Evolutionary conservation across 805 yeast genomes (phyloP), one percentile per base, ranked within the genome.

Genomic region (Zygoascus bituminiphila): DNA sequence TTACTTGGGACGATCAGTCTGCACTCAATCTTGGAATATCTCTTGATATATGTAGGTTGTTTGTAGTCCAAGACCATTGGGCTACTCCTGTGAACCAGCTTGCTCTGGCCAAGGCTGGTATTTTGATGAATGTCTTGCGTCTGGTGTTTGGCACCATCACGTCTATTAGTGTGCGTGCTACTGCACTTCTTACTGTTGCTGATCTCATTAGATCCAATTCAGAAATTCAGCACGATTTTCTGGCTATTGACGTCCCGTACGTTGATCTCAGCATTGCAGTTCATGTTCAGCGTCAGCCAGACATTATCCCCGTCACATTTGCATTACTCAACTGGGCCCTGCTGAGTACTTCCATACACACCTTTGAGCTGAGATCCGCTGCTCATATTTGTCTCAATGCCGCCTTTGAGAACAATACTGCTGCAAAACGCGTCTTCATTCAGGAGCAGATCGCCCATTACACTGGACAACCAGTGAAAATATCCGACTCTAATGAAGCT

Each of bases 191-290:
- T 4, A 79, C 95, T 0, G 79, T 87, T 1, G 88, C 94, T 1
- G 91, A 83, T 53, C 69, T 89, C 26, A 82, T 93, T 3, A 67
- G 81, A 43, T 75, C 79, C 25, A 88, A 88, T 61, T 64, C 72
- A 2, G 76, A 71, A 1, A 74, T 84, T 29, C 98, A 93, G 63
- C 67, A 69, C 12, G 78, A 78, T 50, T 83, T 91, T 57, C 73
- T 88, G 1, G 80, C 79, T 47, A 81, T 91, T 12, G 98, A 93
- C 63, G 96, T 93, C 6, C 98, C 98, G 0, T 87, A 82, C 60
- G 72, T 89, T 48, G 97, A 88, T 59, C 88, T 96, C 9, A 71
- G 82, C 4, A 58, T 78, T 46, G 79, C 81, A 0, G 55, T 61
- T 2, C 53, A 57, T 10, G 55, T 56, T 5, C 66, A 61, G 35